A percentile compares a stretch with the other conserved stretches of the same genome.
These are phyloP conservation scores for Mycena chlorophos DNA, from an alignment of 768 basidiomycete genomes.

Conservation along the genomic window DNA sequence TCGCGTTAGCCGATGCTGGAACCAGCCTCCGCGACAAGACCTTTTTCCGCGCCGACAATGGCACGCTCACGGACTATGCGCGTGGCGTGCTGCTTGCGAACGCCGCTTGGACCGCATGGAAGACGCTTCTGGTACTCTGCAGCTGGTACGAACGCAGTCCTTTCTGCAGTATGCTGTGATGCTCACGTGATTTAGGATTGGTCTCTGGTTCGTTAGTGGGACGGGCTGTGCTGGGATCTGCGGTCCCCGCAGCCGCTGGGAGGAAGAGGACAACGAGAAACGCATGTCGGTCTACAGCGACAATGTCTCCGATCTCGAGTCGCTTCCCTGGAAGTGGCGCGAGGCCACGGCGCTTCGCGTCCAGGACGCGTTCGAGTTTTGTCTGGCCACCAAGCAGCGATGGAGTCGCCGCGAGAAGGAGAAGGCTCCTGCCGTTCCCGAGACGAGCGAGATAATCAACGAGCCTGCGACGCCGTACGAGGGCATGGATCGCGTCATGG, in stretches of 20 bases:
- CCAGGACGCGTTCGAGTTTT: conserved; percentile 81
- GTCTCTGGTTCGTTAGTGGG: conserved; percentile 77
- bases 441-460: conserved; percentile 30
- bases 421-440: conserved; percentile 30
- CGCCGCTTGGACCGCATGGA: conserved; percentile 80
- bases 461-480: conserved; percentile 34
- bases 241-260: conserved; percentile 82
- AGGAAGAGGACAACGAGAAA: conserved; percentile 75
- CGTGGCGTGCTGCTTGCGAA: conserved; percentile 80
- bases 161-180: background rate
- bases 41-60: conserved; percentile 66
- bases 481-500: conserved; percentile 58
- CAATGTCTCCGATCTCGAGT: conserved; percentile 45
- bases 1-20: conserved; percentile 49
- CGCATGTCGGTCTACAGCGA: conserved; percentile 52
- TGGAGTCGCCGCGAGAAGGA: conserved; percentile 34
- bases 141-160: conserved; percentile 57
- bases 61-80: conserved; percentile 72
- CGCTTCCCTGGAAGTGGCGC: conserved; percentile 80
- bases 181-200: conserved; percentile 48
- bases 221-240: conserved; percentile 80
- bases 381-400: conserved; percentile 44
- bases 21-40: conserved; percentile 62
- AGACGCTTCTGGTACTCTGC: conserved; percentile 61
- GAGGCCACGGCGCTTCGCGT: conserved; percentile 69